Evolutionary conservation across 2,329 filamentous ascomycete genomes (phyloP), one percentile per base, ranked within the genome.

Genomic region (Alternaria burnsii): DNA sequence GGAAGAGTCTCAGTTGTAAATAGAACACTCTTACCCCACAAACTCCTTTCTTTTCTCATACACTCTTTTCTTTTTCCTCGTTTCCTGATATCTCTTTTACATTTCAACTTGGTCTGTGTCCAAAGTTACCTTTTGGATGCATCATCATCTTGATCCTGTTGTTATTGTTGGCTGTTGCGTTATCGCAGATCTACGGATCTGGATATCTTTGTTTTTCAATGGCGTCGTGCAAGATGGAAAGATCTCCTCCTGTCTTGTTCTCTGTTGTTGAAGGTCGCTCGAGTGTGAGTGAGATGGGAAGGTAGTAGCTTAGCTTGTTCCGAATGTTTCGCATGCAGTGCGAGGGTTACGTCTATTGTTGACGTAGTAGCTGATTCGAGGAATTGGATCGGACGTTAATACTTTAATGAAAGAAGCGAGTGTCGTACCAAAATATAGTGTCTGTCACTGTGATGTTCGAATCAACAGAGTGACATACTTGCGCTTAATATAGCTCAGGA

Each of bases 401-500:
- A 59, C 34, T 55, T 34, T 59, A 56, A 56, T 59, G 54, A 60
- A 60, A 55, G 38, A 57, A 60, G 52, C 43, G 32, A 56, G 43
- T 50, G 52, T 51, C 46, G 52, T 55, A 41, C 50, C 50, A 52
- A 43, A 52, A n/a, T 7, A 30, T 42, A 6, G 6, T 6, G 11
- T 32, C 38, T 54, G 18, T 16, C 1, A 18, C 8, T 44, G 40
- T 54, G 40, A 53, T 44, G 18, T 26, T 32, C n/a, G 16, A 4
- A 4, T 24, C 1, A n/a, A 16, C 10, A n/a, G n/a, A 38, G 32
- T 24, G 9, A 38, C 7, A 16, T 9, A 12, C 14, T 36, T 16
- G 12, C 14, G 20, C 30, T 12, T n/a, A 7, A 24, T 14, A 16
- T 26, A 38, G 16, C 0, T 11, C 22, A 26, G 10, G 46, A 36